phyloP scores from a whole-genome alignment of 164 flowering plant species.

The Nelumbo lutea region DNA sequence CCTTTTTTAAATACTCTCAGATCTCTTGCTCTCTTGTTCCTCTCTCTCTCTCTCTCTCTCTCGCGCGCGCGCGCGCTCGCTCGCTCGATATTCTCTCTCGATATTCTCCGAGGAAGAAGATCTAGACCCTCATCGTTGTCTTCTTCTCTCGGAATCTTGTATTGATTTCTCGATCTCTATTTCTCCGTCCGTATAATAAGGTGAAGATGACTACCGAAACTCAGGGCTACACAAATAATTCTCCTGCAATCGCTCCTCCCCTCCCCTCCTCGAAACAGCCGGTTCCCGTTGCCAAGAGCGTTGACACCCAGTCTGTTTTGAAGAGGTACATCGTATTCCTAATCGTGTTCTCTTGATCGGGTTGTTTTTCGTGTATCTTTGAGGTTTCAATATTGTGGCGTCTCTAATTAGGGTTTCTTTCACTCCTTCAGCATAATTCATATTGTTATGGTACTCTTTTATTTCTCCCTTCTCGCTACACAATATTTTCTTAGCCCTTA shows the following conservation, averaged over 20 bases:
- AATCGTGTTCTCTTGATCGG: not conserved
- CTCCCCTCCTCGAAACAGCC: constrained; percentile 13
- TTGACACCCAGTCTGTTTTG: constrained; percentile 30
- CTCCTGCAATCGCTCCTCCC: constrained; percentile 10
- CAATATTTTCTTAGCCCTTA: too few species aligned
- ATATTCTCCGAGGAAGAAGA: too few species aligned
- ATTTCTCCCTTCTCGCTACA: too few species aligned
- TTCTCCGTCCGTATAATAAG: not conserved
- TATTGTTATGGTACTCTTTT: too few species aligned
- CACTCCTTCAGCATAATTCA: not conserved
- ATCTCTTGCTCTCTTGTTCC: not conserved
- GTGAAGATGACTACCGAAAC: not conserved
- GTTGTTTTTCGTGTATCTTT: not conserved
- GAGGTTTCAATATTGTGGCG: not conserved
- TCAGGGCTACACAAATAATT: not conserved
- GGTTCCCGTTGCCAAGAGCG: constrained; percentile 13
- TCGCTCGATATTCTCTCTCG: too few species aligned
- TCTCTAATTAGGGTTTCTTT: not conserved
- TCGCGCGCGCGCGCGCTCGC: not conserved
- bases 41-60: not conserved
- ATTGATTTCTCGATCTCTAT: not conserved
- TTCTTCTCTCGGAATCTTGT: not conserved
- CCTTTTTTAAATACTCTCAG: too few species aligned
- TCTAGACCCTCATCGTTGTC: not conserved
- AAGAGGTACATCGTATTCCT: constrained; percentile 20